Base-by-base conservation (phyloP, 805 yeast species). In the Saccharomycopsis sp. region DNA sequence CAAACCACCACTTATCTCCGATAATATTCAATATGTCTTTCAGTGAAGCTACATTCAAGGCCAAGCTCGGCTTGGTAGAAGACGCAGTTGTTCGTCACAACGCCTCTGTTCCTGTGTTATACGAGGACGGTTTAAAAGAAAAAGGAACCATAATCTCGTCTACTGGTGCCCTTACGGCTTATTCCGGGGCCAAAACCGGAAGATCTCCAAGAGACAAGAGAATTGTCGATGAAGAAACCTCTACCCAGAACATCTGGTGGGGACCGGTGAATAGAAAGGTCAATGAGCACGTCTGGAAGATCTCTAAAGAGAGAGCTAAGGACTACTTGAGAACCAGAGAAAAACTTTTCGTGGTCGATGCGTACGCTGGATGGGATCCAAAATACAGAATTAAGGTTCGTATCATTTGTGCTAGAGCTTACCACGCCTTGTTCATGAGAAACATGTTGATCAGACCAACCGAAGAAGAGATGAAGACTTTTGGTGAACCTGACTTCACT, bases 341-440 rank as follows among this genome's bases (percentile, higher is more conserved):
- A 68, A 90, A 91, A 73, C 84, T 94, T 68, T 93, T 87, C 75
- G 92, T 93, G 64, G 91, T 93, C 65, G 99, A 93, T 71, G 98
- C 98, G 12, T 93, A 74, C 72, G 99, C 98, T 53, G 99, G 99
- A 65, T 93, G 99, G 99, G 99, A 93, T 74, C 97, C 97, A 70
- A 85, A 89, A 70, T 93, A 93, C 84, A 84, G 98, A 78, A 83
- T 92, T 73, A 93, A 93, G 79, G 96, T 92, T 60, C 84, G 98
- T 76, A 86, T 92, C 64, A 93, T 92, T 58, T 92, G 97, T 78
- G 97, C 98, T 62, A 86, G 99, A 74, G 98, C 99, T 58, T 93
- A 93, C 81, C 99, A 93, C 72, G 98, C 98, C 20, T 77, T 93
- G 67, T 93, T 93, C 79, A 93, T 93, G 99, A 87, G 96, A 70